phyloP scores from a whole-genome alignment of 83 land plant species.

The Picea abies region DNA sequence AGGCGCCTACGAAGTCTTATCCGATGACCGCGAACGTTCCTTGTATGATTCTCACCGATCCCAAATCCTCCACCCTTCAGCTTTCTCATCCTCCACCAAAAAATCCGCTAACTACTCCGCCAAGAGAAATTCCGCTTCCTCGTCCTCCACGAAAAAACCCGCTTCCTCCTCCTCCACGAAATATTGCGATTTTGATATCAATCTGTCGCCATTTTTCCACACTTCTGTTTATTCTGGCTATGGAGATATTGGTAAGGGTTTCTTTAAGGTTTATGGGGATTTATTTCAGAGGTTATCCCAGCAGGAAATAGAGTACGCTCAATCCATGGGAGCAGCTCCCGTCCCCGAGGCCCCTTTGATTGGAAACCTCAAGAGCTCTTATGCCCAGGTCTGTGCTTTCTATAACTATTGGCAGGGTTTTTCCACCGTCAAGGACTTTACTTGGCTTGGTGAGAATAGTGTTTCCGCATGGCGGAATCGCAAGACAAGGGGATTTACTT shows the following conservation, averaged over 20 bases:
- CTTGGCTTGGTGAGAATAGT: constrained; percentile 82
- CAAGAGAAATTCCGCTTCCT: too few relatives aligned
- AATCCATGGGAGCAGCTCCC: constrained; percentile 22
- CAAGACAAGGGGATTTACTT: constrained; percentile 66
- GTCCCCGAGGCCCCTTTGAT: constrained; percentile 56
- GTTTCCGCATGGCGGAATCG: constrained; percentile 59
- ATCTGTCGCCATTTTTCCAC: constrained; percentile 81
- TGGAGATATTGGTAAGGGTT: constrained; percentile 70
- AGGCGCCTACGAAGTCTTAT: too few relatives aligned
- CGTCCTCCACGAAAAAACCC: too few relatives aligned
- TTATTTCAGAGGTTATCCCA: constrained; percentile 64
- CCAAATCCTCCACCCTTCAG: too few relatives aligned
- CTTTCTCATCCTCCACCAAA: too few relatives aligned
- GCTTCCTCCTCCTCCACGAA: too few relatives aligned
- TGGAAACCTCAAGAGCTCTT: constrained; percentile 68
- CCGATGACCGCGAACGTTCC: too few relatives aligned
- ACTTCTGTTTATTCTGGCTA: constrained; percentile 73
- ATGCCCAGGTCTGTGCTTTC: constrained; percentile 71
- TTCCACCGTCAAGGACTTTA: constrained; percentile 77
- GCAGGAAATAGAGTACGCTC: constrained; percentile 61
- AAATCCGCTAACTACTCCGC: too few relatives aligned
- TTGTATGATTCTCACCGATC: too few relatives aligned
- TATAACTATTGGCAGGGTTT: constrained; percentile 90
- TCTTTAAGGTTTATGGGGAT: constrained; percentile 83
- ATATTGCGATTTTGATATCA: constrained; percentile 38